Percentiles rank a stretch among this genome's conserved stretches.
These are phyloP conservation scores for Pythium folliculosum DNA, from an alignment of 352 stramenopile species.

Conservation along the genomic window DNA sequence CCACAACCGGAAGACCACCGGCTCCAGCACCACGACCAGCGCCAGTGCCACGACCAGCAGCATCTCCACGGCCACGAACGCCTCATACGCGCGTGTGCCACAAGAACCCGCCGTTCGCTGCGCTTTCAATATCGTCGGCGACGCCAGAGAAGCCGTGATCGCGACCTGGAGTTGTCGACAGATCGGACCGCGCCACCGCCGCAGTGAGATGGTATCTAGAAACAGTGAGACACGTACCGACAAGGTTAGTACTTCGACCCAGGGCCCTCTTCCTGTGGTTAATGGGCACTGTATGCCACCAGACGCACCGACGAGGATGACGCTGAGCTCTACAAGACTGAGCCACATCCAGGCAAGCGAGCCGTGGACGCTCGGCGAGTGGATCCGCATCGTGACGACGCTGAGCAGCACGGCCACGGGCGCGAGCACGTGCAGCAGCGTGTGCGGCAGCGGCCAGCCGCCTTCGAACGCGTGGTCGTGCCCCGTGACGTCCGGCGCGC, in stretches of 20 bases:
- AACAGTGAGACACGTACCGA: too few relatives aligned
- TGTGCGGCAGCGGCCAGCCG: slow-evolving; percentile 12
- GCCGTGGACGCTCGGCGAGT: not conserved
- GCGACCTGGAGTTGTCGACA: slow-evolving; percentile 1
- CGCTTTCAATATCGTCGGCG: not conserved
- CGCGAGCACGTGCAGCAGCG: slow-evolving; percentile 16
- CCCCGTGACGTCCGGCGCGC: not conserved
- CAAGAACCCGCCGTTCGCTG: not conserved
- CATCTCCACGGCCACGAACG: slow-evolving; percentile 13
- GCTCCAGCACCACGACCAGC: slow-evolving; percentile 14
- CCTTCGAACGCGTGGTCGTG: slow-evolving; percentile 3
- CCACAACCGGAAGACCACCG: slow-evolving; percentile 22
- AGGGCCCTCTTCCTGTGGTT: too few relatives aligned
- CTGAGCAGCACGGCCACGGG: not conserved
- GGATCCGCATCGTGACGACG: slow-evolving; percentile 9
- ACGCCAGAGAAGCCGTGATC: not conserved
- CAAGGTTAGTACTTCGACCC: too few relatives aligned
- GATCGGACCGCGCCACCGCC: slow-evolving; percentile 2
- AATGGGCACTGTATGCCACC: too few relatives aligned
- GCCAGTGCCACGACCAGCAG: slow-evolving; percentile 8
- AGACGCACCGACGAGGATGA: slow-evolving; percentile 10
- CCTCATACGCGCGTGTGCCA: slow-evolving; percentile 11
- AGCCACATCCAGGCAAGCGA: slow-evolving; percentile 17
- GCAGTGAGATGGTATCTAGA: slow-evolving; percentile 5
- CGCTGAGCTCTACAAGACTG: not conserved